Conservation (phyloP, 2,329 filamentous ascomycete genomes). For the Aspergillus novoparasiticus region DNA sequence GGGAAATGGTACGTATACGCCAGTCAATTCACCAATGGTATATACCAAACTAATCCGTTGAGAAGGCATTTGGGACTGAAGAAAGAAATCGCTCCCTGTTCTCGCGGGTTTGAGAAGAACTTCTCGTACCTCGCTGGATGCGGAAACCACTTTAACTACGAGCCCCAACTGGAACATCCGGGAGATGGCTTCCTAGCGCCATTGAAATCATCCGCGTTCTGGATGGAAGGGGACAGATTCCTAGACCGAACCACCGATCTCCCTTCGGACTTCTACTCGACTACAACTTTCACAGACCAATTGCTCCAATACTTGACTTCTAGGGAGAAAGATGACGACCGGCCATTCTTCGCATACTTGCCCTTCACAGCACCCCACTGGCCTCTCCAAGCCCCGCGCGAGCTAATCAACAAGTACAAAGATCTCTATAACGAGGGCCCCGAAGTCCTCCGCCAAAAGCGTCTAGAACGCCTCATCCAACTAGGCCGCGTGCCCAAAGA, state of each 20-base stretch:
- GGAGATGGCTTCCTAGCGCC: constrained; percentile 28
- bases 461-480: not conserved
- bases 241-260: constrained; percentile 34
- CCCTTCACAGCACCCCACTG: constrained; percentile 66
- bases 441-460: not conserved
- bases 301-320: constrained; percentile 56
- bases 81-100: constrained; percentile 57
- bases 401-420: constrained; percentile 58
- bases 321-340: constrained; percentile 44
- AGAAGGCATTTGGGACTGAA: constrained; percentile 62
- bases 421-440: not conserved
- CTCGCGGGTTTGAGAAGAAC: constrained; percentile 61
- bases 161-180: constrained; percentile 45
- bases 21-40: not conserved
- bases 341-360: constrained; percentile 62
- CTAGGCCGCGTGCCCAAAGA: not conserved
- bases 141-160: constrained; percentile 60
- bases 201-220: constrained; percentile 39
- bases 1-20: constrained; percentile 51
- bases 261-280: constrained; percentile 51
- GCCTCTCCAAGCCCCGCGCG: constrained; percentile 61
- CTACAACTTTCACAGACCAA: constrained; percentile 53
- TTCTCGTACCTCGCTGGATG: constrained; percentile 64
- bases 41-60: not conserved
- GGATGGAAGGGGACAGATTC: constrained; percentile 39